Conservation (phyloP, 2,329 filamentous ascomycete species). For the Catunica adiposa region DNA sequence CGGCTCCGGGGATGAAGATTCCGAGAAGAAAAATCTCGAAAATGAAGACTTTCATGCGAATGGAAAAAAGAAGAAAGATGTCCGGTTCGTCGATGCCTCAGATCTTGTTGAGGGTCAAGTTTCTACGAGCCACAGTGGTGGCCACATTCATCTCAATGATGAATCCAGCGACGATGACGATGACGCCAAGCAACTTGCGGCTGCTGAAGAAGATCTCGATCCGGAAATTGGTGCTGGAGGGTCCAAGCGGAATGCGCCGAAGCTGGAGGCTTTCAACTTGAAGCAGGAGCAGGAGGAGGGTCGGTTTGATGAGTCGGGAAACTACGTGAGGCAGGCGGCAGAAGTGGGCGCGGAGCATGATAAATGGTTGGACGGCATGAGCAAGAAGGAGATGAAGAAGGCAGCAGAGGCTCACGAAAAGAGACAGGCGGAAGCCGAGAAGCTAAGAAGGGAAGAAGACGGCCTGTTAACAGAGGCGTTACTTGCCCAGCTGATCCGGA, state of each 20-base stretch:
- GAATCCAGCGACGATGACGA: constrained; percentile 42
- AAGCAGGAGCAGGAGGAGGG: constrained; percentile 80
- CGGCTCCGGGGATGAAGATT: constrained; percentile 32
- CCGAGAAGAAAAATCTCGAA: constrained; percentile 20
- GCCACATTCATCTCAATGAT: constrained; percentile 46
- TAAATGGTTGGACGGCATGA: constrained; percentile 78
- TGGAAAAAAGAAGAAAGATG: constrained; percentile 46
- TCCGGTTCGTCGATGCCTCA: constrained; percentile 39
- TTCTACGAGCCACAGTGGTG: constrained; percentile 53
- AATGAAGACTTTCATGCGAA: constrained; percentile 20
- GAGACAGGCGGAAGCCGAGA: constrained; percentile 58
- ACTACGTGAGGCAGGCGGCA: constrained; percentile 74
- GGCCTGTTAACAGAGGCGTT: constrained; percentile 56
- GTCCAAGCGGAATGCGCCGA: constrained; percentile 82
- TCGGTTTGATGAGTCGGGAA: constrained; percentile 76
- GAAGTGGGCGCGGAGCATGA: constrained; percentile 88
- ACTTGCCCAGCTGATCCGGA: constrained; percentile 52
- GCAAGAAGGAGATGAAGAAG: constrained; percentile 81
- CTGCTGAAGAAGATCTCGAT: constrained; percentile 60
- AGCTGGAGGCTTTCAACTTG: constrained; percentile 94
- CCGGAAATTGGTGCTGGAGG: constrained; percentile 81
- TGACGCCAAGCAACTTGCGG: constrained; percentile 53
- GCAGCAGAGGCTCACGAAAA: constrained; percentile 78
- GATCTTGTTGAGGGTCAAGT: constrained; percentile 64
- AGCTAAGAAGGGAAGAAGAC: constrained; percentile 59